Evolutionary conservation across 1,284 basidiomycete genomes (phyloP), one percentile per base, ranked within the genome.

Genomic region (Peniophora sp.): DNA sequence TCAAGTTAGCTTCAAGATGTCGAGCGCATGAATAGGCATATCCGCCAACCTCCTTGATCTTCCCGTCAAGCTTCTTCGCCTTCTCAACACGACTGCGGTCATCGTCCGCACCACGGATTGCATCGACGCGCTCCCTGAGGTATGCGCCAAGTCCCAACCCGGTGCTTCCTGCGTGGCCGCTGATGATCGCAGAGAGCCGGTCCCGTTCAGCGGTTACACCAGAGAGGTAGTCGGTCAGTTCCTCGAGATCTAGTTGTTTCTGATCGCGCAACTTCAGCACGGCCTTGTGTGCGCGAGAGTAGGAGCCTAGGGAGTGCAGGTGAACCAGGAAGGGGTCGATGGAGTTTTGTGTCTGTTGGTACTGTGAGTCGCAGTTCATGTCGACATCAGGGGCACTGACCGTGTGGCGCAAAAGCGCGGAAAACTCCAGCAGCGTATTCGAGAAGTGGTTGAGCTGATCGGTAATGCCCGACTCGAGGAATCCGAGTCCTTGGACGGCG

Each of bases 231-330:
- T 94, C 91, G 3, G 93, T 95, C 3, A 98, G 80, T 63, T 98
- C 96, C 68, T 99, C 96, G 59, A 98, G 97, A 65, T 99, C 96
- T 50, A 98, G 82, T 67, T 99, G 97, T 68, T 98, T 99, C 69
- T 98, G 93, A 66, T 99, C 97, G 45, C 97, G 85, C 34, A 97
- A 77, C 67, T 92, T 96, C 54, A 99, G 79, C 3, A 97, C 92
- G 8, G 85, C 83, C 48, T 91, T 84, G 61, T 98, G 96, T 23
- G 92, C 85, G 58, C 89, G 81, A 0, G 93, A 88, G 65, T 97
- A 98, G 8, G 85, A 81, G 6, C 95, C 74, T 3, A 98, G 75
- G 1, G 94, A 93, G 60, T 97, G 92, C 5, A 96, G 74, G 60
- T 96, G 92, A 14, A 83, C 71, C 24, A 98, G 79, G 69, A 97